Base-by-base conservation (phyloP, 1,139 yeast genomes). In the Blastobotrys serpentis region DNA sequence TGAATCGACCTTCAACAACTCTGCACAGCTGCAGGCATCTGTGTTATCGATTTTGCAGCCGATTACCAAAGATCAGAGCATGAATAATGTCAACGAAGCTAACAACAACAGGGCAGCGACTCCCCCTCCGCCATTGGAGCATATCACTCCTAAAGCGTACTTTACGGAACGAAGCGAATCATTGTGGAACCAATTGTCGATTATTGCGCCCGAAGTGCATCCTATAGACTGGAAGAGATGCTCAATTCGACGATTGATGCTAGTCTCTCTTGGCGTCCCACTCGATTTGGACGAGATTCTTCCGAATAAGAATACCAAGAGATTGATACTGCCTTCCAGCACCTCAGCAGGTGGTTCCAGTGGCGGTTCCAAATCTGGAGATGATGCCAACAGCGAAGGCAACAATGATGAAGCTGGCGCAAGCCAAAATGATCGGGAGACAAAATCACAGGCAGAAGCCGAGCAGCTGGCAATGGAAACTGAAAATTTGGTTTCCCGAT, bases 201-300 rank as follows among this genome's bases (percentile, higher is more conserved):
- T 56, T 7, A 54, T 53, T 2, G 48, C 59, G 7, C 61, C 60
- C 2, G 56, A 57, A 21, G 48, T 51, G 6, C 58, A 52, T 38
- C 64, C 56, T 6, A 52, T 54, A n/a, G 80, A 78, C 56, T 83
- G 88, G 88, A 71, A 71, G 30, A 72, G 73, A 49, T 79, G 80
- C 67, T 73, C 78, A 29, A 73, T 81, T 22, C 75, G 87, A 37
- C 77, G 81, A 55, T 73, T 75, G 54, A 63, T 83, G 43, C 68
- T 83, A 40, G 72, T 79, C 13, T 73, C 77, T 11, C 66, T 82
- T 37, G 85, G 85, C 0, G 74, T 82, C 6, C 85, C 86, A 0
- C 73, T 81, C 36, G 79, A 80, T 54, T 64, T 79, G 32, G 84
- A 80, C 58, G 81, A 78, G 54, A 60, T 77, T 21, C 56, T 67